Evolutionary conservation across 306 rosid species (phyloP), one percentile per base, ranked within the genome.

Genomic region (Quercus suber): DNA sequence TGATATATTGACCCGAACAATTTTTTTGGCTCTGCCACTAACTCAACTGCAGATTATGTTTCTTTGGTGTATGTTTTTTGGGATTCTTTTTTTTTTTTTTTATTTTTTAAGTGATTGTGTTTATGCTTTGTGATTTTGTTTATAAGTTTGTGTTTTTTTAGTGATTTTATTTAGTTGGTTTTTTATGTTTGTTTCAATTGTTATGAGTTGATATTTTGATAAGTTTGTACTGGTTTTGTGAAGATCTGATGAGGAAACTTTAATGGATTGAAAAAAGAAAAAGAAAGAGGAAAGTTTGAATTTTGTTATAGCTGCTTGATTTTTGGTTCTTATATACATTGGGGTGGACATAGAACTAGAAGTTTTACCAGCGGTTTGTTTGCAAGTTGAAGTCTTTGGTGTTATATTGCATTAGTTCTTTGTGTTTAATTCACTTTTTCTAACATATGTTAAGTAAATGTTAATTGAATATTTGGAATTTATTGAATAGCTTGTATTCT

Each of bases 231-330:
- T 79, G 76, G 61, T 49, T 82, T 1, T 79, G 56, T 72, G 75
- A 79, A 82, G 89, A 81, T 89, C 84, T 83, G 76, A 76, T 76
- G 63, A 41, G 55, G 12, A 61, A 28, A 33, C 15, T 30, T 71
- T 56, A 19, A 13, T 76, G 67, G 73, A 64, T 49, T 60, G 55
- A 31, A 14, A 73, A 78, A n/a, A 85, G 2, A 33, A 33, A 45
- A 20, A 12, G 70, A 58, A 55, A 61, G 55, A 20, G 15, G 71
- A 5, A 20, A 71, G 31, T 79, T 71, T 77, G 74, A 79, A 61
- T 72, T 63, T 75, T 76, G 73, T 43, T 53, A 57, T 53, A 45
- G 20, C 41, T 17, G 30, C 20, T 79, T 63, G 45, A 57, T 80
- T 35, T 82, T 55, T 69, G 69, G 12, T 10, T 11, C 51, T 69